Evolutionary conservation across 1,284 basidiomycete genomes (phyloP).

Genomic region (Omphalotus olearius): DNA sequence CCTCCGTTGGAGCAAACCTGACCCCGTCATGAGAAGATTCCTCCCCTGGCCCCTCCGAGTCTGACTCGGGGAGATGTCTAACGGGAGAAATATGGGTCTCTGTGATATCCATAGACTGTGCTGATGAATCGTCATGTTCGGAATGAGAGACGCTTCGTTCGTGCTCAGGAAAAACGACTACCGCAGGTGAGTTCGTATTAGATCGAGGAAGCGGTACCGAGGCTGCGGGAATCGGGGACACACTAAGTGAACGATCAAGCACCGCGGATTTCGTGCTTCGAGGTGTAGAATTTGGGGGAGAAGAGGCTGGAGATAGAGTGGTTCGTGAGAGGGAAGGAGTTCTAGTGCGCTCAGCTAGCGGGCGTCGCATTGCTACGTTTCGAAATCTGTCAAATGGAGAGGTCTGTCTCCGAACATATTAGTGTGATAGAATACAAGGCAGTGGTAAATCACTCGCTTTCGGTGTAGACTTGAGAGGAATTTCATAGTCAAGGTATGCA

Average conservation of each 20-base stretch:
- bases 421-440: background rate
- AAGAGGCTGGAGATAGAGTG: constrained; percentile 55
- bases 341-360: constrained; percentile 43
- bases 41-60: constrained; percentile 19
- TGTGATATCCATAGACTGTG: constrained; percentile 45
- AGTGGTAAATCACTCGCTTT: constrained; percentile 39
- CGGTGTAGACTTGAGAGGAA: constrained; percentile 59
- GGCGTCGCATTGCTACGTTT: constrained; percentile 32
- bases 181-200: constrained; percentile 44
- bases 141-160: constrained; percentile 18
- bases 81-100: constrained; percentile 40
- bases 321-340: constrained; percentile 71
- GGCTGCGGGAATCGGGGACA: constrained; percentile 45
- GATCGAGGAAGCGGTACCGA: constrained; percentile 55
- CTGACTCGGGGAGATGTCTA: constrained; percentile 15
- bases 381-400: constrained; percentile 66
- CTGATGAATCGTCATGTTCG: constrained; percentile 16
- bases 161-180: constrained; percentile 23
- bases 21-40: background rate
- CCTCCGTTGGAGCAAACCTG: constrained; percentile 15
- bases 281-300: constrained; percentile 63
- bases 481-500: constrained; percentile 49
- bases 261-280: constrained; percentile 44
- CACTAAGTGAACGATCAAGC: constrained; percentile 30
- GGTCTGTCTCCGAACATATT: constrained; percentile 32